phyloP scores from a whole-genome alignment of 345 rosid species.

The Cardiospermum halicacabum region DNA sequence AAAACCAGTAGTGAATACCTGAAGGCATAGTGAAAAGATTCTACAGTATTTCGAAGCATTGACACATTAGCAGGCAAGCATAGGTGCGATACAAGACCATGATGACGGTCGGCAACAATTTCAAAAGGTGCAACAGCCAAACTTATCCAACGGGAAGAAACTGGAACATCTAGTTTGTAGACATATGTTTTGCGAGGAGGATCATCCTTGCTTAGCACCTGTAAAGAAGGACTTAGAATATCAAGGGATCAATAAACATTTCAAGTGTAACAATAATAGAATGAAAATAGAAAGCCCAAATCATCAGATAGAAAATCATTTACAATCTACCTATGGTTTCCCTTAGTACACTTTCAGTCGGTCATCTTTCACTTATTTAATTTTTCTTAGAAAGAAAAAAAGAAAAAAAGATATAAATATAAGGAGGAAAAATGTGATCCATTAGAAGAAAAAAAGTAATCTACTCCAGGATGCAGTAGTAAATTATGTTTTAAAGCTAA shows the following conservation, averaged over 20 bases:
- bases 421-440: too few relatives aligned
- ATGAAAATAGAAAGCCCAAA: not conserved
- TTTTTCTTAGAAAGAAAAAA: not conserved
- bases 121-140: slow-evolving; percentile 87
- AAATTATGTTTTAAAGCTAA: not conserved
- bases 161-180: slow-evolving; percentile 77
- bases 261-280: not conserved
- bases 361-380: not conserved
- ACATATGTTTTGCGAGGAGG: slow-evolving; percentile 85
- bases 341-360: not conserved
- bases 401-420: too few relatives aligned
- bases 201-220: slow-evolving; percentile 89
- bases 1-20: slow-evolving; percentile 39
- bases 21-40: slow-evolving; percentile 80
- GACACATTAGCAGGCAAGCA: slow-evolving; percentile 56
- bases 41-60: slow-evolving; percentile 72
- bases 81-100: slow-evolving; percentile 69
- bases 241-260: slow-evolving; percentile 4
- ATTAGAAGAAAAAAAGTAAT: not conserved
- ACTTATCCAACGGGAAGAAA: slow-evolving; percentile 78
- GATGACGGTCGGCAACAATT: slow-evolving; percentile 65
- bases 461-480: not conserved
- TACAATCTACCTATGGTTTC: not conserved
- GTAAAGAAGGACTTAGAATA: slow-evolving; percentile 13
- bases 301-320: not conserved